Percentiles rank a stretch among this genome's conserved stretches.
These are phyloP conservation scores for Aspergillus eucalypticola DNA, from an alignment of 2,329 filamentous ascomycete genomes.

Conservation along the genomic window DNA sequence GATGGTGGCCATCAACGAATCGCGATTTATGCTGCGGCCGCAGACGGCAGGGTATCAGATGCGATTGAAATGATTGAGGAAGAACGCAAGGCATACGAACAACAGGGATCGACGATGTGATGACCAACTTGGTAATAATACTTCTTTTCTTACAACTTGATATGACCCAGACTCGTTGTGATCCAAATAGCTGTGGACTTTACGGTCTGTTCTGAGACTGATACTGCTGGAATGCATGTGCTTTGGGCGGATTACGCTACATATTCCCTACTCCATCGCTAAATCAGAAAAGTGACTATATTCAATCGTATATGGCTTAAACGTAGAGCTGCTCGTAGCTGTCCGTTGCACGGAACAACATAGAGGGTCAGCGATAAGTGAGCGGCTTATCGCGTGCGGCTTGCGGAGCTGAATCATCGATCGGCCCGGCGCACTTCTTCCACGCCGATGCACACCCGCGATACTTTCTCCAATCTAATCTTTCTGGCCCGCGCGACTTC, in stretches of 20 bases:
- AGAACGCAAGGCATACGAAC: conserved; percentile 45
- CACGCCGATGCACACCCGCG: background rate
- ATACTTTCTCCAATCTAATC: background rate
- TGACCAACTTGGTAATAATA: conserved; percentile 2
- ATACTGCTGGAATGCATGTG: background rate
- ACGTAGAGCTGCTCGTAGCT: too few relatives aligned
- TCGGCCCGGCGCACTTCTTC: conserved; percentile 10
- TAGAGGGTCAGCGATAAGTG: background rate
- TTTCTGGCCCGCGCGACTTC: background rate
- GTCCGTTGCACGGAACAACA: too few relatives aligned
- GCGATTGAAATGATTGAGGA: conserved; percentile 55
- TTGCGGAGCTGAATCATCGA: conserved; percentile 15
- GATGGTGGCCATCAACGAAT: conserved; percentile 42
- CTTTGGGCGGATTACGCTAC: background rate
- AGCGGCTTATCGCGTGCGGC: background rate
- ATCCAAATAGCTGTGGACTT: conserved; percentile 1
- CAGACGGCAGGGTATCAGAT: conserved; percentile 44
- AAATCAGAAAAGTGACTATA: too few relatives aligned
- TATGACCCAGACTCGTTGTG: background rate
- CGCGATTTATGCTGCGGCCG: conserved; percentile 47
- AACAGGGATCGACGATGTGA: conserved; percentile 21
- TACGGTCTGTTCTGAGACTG: background rate
- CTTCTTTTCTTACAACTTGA: conserved; percentile 7
- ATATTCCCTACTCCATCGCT: background rate
- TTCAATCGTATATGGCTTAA: background rate